These are phyloP conservation scores for Combretum micranthum DNA, from an alignment of 345 rosid genomes.

Conservation along the genomic window DNA sequence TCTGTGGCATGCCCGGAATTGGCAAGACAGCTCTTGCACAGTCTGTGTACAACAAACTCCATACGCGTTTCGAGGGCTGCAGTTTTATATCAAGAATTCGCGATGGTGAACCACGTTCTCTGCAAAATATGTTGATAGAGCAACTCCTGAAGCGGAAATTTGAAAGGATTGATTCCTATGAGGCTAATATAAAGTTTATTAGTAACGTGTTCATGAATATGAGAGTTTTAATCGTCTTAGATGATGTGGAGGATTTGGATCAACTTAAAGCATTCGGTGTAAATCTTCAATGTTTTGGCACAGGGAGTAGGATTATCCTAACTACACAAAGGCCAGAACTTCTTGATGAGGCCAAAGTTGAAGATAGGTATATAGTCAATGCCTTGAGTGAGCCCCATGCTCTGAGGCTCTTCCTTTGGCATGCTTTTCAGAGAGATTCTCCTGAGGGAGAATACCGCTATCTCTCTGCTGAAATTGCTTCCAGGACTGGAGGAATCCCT, in stretches of 20 bases:
- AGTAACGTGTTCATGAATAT: not conserved
- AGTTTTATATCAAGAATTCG: not conserved
- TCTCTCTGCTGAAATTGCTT: not conserved
- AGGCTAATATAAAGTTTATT: not conserved
- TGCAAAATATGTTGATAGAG: not conserved
- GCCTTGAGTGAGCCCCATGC: not conserved
- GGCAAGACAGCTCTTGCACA: constrained; percentile 19
- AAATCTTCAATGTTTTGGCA: not conserved
- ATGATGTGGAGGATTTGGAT: not conserved
- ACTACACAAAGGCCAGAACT: not conserved
- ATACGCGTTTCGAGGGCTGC: constrained; percentile 5
- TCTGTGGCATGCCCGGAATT: constrained; percentile 17
- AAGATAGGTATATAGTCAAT: not conserved
- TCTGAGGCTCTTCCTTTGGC: not conserved
- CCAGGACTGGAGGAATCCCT: not conserved
- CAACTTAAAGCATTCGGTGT: not conserved
- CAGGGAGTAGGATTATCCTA: not conserved
- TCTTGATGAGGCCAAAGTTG: not conserved
- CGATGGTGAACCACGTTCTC: not conserved
- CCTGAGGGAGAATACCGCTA: not conserved
- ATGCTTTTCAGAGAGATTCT: not conserved
- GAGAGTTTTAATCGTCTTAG: not conserved
- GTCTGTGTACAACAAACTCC: not conserved
- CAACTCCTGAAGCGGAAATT: not conserved
- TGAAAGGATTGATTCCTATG: not conserved